Evolutionary conservation across 2,329 filamentous ascomycete genomes (phyloP).

Genomic region (Ophiostoma montium): DNA sequence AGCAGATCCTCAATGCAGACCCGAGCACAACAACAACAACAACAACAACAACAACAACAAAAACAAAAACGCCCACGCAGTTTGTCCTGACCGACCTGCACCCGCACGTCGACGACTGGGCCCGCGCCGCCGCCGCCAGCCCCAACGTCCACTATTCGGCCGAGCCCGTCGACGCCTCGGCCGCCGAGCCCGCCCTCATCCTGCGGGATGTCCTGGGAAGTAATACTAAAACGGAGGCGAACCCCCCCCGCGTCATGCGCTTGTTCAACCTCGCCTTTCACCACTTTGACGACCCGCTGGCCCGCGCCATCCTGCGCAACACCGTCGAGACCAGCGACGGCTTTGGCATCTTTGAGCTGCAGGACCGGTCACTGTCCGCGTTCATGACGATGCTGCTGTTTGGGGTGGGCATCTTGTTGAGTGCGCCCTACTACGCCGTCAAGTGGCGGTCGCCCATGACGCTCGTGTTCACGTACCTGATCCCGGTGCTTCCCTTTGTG

Average conservation of each 20-base stretch:
- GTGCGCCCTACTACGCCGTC: slow-evolving; percentile 39
- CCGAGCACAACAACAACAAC: no score
- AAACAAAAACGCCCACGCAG: slow-evolving; percentile 16
- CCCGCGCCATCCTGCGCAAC: slow-evolving; percentile 45
- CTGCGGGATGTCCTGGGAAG: slow-evolving; percentile 10
- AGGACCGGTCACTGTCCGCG: slow-evolving; percentile 44
- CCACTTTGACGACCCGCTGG: slow-evolving; percentile 55
- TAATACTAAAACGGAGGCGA: no score
- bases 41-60: no score
- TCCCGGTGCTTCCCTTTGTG: slow-evolving; percentile 54
- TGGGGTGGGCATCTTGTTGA: slow-evolving; percentile 34
- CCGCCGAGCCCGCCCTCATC: slow-evolving; percentile 38
- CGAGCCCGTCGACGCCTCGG: slow-evolving; percentile 49
- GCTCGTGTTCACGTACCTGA: slow-evolving; percentile 50
- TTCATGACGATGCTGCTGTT: slow-evolving; percentile 38
- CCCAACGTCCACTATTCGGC: slow-evolving; percentile 45
- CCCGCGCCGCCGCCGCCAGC: slow-evolving; percentile 34
- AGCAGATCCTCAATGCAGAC: slow-evolving; percentile 39
- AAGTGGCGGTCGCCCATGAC: slow-evolving; percentile 37
- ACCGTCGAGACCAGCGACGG: slow-evolving; percentile 51
- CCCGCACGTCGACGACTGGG: slow-evolving; percentile 49
- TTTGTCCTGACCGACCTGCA: slow-evolving; percentile 55
- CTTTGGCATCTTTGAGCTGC: slow-evolving; percentile 62
- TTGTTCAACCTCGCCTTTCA: slow-evolving; percentile 65
- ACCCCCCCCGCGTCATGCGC: slow-evolving; percentile 34